These are phyloP conservation scores for Allomyces macrogynus DNA, from an alignment of 192 early-diverging fungal species.

Conservation along the genomic window DNA sequence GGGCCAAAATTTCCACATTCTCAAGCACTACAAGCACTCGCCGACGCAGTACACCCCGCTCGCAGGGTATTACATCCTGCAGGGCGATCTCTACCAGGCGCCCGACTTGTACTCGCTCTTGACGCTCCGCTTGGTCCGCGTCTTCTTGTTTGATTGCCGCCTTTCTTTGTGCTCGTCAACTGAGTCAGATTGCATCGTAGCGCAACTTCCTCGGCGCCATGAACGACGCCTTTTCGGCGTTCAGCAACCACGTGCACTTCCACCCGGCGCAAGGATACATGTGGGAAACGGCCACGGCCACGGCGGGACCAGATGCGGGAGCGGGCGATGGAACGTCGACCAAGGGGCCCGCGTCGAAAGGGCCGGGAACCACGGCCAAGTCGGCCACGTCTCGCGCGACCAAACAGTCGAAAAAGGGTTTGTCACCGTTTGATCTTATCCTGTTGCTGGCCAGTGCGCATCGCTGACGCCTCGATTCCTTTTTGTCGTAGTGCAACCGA, in stretches of 20 bases:
- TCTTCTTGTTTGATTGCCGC: not conserved
- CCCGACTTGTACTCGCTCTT: conserved; percentile 49
- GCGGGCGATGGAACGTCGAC: too few species aligned
- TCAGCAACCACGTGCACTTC: conserved; percentile 27
- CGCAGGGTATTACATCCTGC: conserved; percentile 47
- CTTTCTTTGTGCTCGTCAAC: not conserved
- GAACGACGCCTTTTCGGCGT: conserved; percentile 33
- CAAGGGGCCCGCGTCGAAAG: too few species aligned
- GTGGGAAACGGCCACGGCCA: conserved; percentile 16
- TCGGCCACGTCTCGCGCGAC: too few species aligned
- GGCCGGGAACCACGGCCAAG: too few species aligned
- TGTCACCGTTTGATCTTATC: too few species aligned
- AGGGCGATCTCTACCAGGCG: conserved; percentile 49
- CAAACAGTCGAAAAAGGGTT: too few species aligned
- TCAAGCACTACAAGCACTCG: too few species aligned
- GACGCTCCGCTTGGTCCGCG: conserved; percentile 38
- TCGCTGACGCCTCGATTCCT: too few species aligned
- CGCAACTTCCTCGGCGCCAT: conserved; percentile 27
- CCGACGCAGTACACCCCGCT: conserved; percentile 14
- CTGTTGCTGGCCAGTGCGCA: too few species aligned
- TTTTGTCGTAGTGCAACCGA: too few species aligned
- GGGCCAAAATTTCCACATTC: too few species aligned
- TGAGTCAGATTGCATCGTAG: conserved; percentile 4
- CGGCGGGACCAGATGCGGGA: too few species aligned
- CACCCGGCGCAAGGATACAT: conserved; percentile 35